phyloP scores from a whole-genome alignment of 1,139 yeast genomes.

The Hyphopichia burtonii region DNA sequence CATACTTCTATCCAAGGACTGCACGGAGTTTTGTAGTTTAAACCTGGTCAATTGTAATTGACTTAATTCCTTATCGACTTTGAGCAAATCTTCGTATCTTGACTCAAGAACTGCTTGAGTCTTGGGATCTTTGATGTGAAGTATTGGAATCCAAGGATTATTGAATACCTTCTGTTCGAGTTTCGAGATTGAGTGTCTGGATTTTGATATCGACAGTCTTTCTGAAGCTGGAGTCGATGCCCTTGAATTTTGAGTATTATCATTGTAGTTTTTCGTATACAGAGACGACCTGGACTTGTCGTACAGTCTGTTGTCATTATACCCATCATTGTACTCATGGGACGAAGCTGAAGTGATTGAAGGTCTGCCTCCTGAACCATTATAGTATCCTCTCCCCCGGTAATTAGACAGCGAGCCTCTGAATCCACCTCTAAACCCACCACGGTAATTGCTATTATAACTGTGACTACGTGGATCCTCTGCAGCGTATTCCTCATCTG shows the following conservation, averaged over 20 bases:
- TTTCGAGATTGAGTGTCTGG: neutral
- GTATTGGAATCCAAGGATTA: conserved; percentile 28
- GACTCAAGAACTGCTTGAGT: conserved; percentile 20
- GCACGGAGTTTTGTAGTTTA: conserved; percentile 21
- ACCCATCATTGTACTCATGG: neutral
- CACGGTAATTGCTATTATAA: neutral
- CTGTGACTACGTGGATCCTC: neutral
- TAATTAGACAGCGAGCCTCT: conserved; percentile 8
- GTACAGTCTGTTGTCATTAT: neutral
- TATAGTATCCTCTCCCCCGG: conserved; percentile 6
- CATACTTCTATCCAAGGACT: conserved; percentile 27
- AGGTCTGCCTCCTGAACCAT: conserved; percentile 2
- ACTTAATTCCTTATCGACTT: conserved; percentile 25
- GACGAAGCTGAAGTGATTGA: neutral
- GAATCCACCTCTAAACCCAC: conserved; percentile 11
- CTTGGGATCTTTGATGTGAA: conserved; percentile 22
- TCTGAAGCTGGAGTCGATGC: neutral
- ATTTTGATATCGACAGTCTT: neutral
- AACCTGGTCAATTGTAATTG: conserved; percentile 24
- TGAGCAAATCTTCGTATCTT: conserved; percentile 16
- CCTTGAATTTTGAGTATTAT: neutral
- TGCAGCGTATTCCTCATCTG: neutral
- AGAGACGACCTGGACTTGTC: neutral
- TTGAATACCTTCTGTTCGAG: conserved; percentile 14
- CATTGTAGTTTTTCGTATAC: neutral